Base-by-base conservation (phyloP, 108 stramenopile genomes). In the Nannochloropsis oceanica region DNA sequence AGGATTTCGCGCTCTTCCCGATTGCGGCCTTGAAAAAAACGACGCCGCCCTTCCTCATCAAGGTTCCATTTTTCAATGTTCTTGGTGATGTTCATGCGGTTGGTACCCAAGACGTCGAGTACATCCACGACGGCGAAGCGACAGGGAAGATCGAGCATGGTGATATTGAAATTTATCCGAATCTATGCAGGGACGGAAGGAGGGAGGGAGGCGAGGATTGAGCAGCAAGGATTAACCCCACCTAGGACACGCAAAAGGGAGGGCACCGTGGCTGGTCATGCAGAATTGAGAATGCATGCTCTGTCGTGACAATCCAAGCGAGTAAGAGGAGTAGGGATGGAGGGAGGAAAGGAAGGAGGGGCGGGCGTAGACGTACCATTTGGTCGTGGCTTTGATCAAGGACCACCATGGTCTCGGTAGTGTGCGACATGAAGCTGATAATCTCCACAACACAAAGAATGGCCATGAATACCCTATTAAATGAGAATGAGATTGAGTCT, bases 71-170 rank as follows among this genome's bases (percentile, higher is more conserved):
- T 97, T 24, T 93, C 92, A 8, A 99, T 93, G 83, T 97, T 96
- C 84, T 95, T 94, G 27, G 95, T 96, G 12, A 99, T 94, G 91
- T 97, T 97, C 87, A 96, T 94, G 34, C 93, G 92, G 92, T 97
- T 94, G 12, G 95, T 96, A 27, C 98, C 98, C 27, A 92, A 87
- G 43, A 89, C 87, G 81, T 92, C 91, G 18, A 88, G 84, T 27
- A 92, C 86, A 87, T 92, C 91, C 44, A 92, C 87, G 50, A 84
- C 84, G 25, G 90, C 90, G 85, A 82, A 92, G 50, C 91, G 89
- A 87, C 91, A 91, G 12, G 89, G 87, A 13, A 92, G 84, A 22
- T 88, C 90, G 79, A 90, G 84, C 87, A 92, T 82, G 18, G 91
- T 91, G 83, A 92, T 86, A 81, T 92, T 92, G 84, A 92, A 92